Percentiles rank a stretch among this genome's conserved stretches.
phyloP scores from a whole-genome alignment of 208 protist genomes.

The Naegleria gruberi region DNA sequence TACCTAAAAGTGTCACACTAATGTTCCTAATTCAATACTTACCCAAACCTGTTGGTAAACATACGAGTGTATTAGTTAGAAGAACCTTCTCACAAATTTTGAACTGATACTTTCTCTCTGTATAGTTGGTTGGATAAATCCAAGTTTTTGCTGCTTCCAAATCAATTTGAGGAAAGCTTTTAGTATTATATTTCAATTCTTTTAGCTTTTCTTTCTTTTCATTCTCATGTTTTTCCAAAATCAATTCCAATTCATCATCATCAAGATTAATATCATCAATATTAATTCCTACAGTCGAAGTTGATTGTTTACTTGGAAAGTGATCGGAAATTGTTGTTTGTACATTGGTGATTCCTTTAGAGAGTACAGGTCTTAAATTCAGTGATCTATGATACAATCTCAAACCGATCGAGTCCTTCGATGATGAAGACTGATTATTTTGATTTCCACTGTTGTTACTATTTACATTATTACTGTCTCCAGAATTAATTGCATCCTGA shows the following conservation, averaged over 20 bases:
- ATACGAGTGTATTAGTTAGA: constrained; percentile 56
- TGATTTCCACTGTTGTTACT: too few relatives aligned
- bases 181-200: not conserved
- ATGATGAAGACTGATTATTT: too few relatives aligned
- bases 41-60: constrained; percentile 63
- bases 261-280: not conserved
- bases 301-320: not conserved
- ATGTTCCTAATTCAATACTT: not conserved
- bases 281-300: too few relatives aligned
- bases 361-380: not conserved
- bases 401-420: not conserved
- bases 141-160: constrained; percentile 4
- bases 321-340: not conserved
- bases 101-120: constrained; percentile 41
- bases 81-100: constrained; percentile 38
- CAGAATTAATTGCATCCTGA: not conserved
- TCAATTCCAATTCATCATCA: not conserved
- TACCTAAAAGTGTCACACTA: not conserved
- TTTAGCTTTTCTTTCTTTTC: not conserved
- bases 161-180: not conserved
- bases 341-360: not conserved
- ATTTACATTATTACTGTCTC: not conserved
- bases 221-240: not conserved
- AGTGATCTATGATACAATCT: not conserved
- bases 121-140: constrained; percentile 32